Conservation (phyloP, 768 basidiomycete genomes). For the Suillus alpinus region DNA sequence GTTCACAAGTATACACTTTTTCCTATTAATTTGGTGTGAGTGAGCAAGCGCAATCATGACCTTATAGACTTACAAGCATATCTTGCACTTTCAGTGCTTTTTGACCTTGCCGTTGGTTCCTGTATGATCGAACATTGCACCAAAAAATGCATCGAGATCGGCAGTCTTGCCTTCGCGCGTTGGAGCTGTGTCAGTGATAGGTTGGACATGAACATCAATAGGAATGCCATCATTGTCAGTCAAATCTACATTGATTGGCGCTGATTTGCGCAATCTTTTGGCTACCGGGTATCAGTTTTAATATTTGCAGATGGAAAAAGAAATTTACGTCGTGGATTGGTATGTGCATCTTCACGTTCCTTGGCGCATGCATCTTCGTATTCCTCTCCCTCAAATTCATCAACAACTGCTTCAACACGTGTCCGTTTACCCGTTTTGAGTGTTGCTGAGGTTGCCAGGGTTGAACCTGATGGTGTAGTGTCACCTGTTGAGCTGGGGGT, state of each 20-base stretch:
- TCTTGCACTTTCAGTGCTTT: neutral
- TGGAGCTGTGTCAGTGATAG: neutral
- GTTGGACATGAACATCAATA: conserved; percentile 8
- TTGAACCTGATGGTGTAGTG: neutral
- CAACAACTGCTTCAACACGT: neutral
- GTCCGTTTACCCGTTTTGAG: neutral
- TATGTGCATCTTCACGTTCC: neutral
- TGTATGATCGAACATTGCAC: neutral
- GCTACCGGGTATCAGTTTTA: neutral
- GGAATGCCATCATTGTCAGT: conserved; percentile 12
- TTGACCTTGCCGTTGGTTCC: neutral
- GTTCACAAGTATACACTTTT: neutral
- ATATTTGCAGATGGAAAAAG: neutral
- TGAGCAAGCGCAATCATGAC: neutral
- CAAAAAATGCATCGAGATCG: neutral
- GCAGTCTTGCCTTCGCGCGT: neutral
- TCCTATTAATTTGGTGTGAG: neutral
- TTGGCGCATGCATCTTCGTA: too few species aligned
- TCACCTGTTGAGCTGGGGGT: neutral
- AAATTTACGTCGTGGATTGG: neutral
- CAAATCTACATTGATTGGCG: neutral
- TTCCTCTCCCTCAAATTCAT: neutral
- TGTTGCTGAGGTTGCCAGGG: neutral
- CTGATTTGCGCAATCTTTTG: neutral
- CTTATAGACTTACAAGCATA: neutral